Base-by-base conservation (phyloP, 345 rosid genomes). In the Adansonia digitata region DNA sequence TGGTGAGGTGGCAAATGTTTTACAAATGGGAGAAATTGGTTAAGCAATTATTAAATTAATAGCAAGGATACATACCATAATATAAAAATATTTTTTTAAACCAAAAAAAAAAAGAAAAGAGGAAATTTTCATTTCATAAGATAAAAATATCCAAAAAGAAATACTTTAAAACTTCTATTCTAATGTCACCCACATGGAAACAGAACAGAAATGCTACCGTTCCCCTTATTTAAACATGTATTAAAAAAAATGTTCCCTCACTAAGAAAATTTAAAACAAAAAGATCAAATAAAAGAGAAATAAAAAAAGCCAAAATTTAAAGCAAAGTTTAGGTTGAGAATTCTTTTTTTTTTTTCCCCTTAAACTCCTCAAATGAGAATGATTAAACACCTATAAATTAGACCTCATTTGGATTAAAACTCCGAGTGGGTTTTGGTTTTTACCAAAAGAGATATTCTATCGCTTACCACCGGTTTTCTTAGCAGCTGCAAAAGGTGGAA, bases 391-490 rank as follows among this genome's bases (percentile, higher is more conserved):
- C 66, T 66, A 76, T 64, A 55, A 73, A 37, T 59, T 66, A 70
- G 73, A 74, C 59, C 71, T 49, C 20, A 29, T 70, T 51, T 63
- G 63, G 77, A n/a, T n/a, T 63, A 13, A 22, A 31, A 78, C 80
- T 75, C 66, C 75, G 61, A 70, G 34, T 65, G 71, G 48, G 52
- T 39, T 9, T 24, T 10, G 60, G 31, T 22, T 55, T 55, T 20
- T 53, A 22, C 26, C n/a, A n/a, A n/a, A n/a, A n/a, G n/a, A n/a
- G n/a, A n/a, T 22, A 55, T 11, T 88, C 82, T 40, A 91, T 29
- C 95, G 85, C 26, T 53, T 53, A 18, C 97, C 93, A 22, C 91
- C 92, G 0, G 81, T 73, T 82, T 90, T 90, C 76, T 84, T 87
- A 27, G 60, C 60, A 0, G 37, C 71, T 7, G 53, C 77, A 55